Conservation (phyloP, 2,329 filamentous ascomycete species). For the Rhexocercosporidium sp. region DNA sequence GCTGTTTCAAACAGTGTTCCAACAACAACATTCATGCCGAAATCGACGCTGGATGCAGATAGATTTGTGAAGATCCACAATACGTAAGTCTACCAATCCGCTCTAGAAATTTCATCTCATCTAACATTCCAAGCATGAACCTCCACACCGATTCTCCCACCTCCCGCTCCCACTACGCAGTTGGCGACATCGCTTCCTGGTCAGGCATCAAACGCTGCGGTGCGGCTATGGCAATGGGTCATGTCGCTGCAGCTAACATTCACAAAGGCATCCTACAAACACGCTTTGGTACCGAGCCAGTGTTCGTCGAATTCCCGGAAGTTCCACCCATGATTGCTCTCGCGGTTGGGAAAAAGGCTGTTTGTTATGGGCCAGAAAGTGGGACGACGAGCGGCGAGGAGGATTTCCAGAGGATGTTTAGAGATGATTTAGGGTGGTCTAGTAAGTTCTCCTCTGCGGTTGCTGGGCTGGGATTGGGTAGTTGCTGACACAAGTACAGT, state of each 20-base stretch:
- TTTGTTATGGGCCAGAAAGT: slow-evolving; percentile 62
- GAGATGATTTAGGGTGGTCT: slow-evolving; percentile 68
- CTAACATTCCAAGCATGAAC: slow-evolving; percentile 50
- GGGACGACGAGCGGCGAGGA: slow-evolving; percentile 67
- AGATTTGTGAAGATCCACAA: slow-evolving; percentile 68
- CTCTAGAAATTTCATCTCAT: too few relatives aligned
- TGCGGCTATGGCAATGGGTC: slow-evolving; percentile 75
- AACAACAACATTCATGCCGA: slow-evolving; percentile 66
- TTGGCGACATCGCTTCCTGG: slow-evolving; percentile 74
- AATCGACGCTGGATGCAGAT: slow-evolving; percentile 62
- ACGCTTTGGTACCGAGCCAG: slow-evolving; percentile 48
- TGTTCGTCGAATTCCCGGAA: slow-evolving; percentile 55
- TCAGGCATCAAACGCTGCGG: slow-evolving; percentile 82
- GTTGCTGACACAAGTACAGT: background rate
- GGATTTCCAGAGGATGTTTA: slow-evolving; percentile 67
- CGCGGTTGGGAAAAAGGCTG: slow-evolving; percentile 71
- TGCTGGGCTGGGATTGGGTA: background rate
- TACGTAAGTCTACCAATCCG: slow-evolving; percentile 47
- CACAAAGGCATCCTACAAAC: slow-evolving; percentile 63
- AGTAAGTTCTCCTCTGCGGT: slow-evolving; percentile 52
- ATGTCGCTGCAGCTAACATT: slow-evolving; percentile 68
- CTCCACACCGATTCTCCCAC: slow-evolving; percentile 62
- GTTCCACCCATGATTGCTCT: slow-evolving; percentile 72
- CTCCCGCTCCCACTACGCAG: slow-evolving; percentile 65
- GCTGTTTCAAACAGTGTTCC: slow-evolving; percentile 69